Evolutionary conservation across 1,284 basidiomycete genomes (phyloP), one percentile per base, ranked within the genome.

Genomic region (Cryptococcus depauperatus): DNA sequence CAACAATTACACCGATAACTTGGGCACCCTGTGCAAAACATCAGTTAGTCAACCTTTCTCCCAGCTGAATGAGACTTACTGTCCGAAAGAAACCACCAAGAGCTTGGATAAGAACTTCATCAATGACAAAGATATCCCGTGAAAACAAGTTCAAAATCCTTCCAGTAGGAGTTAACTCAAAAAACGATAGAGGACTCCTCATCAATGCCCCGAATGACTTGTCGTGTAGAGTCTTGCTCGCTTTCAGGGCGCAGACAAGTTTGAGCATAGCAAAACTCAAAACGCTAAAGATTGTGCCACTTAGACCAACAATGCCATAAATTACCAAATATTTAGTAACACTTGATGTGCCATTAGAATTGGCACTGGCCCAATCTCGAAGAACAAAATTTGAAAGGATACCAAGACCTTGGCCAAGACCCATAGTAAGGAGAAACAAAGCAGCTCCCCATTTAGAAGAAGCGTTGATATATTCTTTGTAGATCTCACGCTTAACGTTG

Each of bases 91-190:
- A 73, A 30, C 75, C 76, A 59, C 80, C 78, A 28, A 91, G 81
- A 1, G 79, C 82, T 38, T 83, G 77, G 19, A 81, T 80, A 21
- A 92, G 77, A 6, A 87, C 73, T 59, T 85, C 80, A 44, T 96
- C 92, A 35, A 91, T 81, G 28, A 93, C 89, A 61, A 92, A 92
- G 35, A 85, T 81, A 63, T 98, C 93, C 5, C 90, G 80, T 13
- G 87, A 88, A 71, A 97, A 97, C 28, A 95, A 70, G 54, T 74
- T 73, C 26, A 74, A 62, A 50, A 64, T 73, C 41, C 64, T 62
- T 58, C 86, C 85, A 19, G 79, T 82, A 2, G 87, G 85, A 1
- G 85, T 90, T 45, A 79, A 70, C 68, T 91, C 89, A 60, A 93
- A 95, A 74, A 89, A 95, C 53, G 79, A 80, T 59, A 93, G 72